phyloP scores from a whole-genome alignment of 805 yeast species.

The Cyberlindnera maclurae region DNA sequence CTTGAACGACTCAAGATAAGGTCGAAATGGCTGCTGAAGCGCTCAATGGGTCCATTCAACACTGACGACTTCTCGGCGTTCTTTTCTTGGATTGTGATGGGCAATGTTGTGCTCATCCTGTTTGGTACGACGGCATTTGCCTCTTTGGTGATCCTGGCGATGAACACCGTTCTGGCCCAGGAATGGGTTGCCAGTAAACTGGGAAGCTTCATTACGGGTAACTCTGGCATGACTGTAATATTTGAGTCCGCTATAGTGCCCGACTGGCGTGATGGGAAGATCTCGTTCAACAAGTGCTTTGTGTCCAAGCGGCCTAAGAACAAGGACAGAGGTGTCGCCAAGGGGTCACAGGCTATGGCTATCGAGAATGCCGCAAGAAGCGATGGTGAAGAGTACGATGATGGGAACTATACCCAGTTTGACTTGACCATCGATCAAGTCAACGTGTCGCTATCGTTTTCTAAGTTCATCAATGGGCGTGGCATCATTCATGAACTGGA shows the following conservation, averaged over 20 bases:
- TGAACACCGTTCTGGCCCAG: conserved; percentile 51
- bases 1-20: conserved; percentile 38
- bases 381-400: conserved; percentile 43
- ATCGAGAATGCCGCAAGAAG: conserved; percentile 36
- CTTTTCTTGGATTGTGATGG: conserved; percentile 86
- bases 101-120: conserved; percentile 71
- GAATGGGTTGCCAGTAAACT: conserved; percentile 76
- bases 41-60: conserved; percentile 76
- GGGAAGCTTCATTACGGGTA: conserved; percentile 79
- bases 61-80: conserved; percentile 90
- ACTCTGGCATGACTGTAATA: conserved; percentile 73
- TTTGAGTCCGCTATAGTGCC: conserved; percentile 95
- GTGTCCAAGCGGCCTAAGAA: conserved; percentile 77
- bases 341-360: conserved; percentile 71
- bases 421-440: conserved; percentile 86
- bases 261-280: conserved; percentile 84
- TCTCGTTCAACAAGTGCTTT: conserved; percentile 76
- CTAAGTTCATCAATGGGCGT: conserved; percentile 83
- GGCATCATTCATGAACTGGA: conserved; percentile 82
- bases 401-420: conserved; percentile 94
- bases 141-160: conserved; percentile 65
- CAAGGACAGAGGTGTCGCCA: conserved; percentile 39
- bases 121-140: conserved; percentile 91
- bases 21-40: conserved; percentile 68
- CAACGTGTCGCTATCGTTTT: conserved; percentile 69